Base-by-base conservation (phyloP, 1,284 basidiomycete species). In the Heliocybe sulcata region DNA sequence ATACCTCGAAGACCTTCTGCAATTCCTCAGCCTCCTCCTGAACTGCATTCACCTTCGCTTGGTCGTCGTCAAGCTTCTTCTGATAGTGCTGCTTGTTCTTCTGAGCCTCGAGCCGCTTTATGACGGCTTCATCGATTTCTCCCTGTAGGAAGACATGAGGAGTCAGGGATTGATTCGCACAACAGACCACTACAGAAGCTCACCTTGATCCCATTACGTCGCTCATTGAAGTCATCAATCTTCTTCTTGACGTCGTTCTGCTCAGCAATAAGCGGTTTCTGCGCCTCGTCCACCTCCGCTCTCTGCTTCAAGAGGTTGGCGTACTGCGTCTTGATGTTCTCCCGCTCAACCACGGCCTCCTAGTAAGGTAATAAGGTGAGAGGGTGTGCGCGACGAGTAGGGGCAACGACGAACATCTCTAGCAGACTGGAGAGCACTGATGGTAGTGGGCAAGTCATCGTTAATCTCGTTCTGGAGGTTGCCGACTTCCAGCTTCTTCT, bases 381-480 rank as follows among this genome's bases (percentile, higher is more conserved):
- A 14, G 4, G 47, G 14, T 49, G 6, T 25, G 14, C n/a, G 11
- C n/a, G 27, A 57, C 2, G 52, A 38, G 19, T 27, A 38, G 35
- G 12, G 20, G 22, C 22, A 45, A 48, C 54, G 23, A 54, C 45
- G n/a, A 31, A n/a, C 20, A 49, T 49, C 47, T 49, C n/a, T 49
- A 4, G 47, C 47, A 26, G 20, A 23, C 25, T 49, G 47, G 3
- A 49, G 72, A 3, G 79, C 82, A 22, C 81, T 77, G 16, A 94
- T 77, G 61, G 83, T 84, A 14, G 80, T 81, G 1, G 92, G 90
- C 61, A 88, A 73, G 29, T 87, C 86, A 50, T 91, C 85, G 55
- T 87, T 85, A 20, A 82, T 77, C 60, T 89, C 85, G 23, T 82
- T 74, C 57, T 79, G 74, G 10, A 84, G 62, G 4, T 68, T 63